phyloP scores from a whole-genome alignment of 768 basidiomycete genomes.

The Pleurotus sapidus region DNA sequence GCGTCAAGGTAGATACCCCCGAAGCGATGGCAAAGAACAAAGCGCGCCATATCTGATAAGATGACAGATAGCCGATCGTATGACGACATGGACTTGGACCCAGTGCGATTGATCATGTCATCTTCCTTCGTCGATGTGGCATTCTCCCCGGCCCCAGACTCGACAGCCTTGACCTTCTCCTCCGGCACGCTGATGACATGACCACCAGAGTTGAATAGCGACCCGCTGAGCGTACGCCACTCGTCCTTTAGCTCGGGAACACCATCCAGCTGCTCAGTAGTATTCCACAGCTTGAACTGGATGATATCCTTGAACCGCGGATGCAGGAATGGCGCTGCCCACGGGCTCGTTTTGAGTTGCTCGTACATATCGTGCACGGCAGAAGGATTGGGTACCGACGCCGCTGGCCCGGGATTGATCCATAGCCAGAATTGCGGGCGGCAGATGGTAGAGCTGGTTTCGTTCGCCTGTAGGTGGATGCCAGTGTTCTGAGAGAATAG shows the following conservation, averaged over 20 bases:
- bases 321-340: slow-evolving; percentile 92
- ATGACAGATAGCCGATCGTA: slow-evolving; percentile 93
- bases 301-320: slow-evolving; percentile 85
- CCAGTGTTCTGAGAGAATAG: slow-evolving; percentile 91
- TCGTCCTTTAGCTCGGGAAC: slow-evolving; percentile 84
- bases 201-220: slow-evolving; percentile 87
- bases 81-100: slow-evolving; percentile 81
- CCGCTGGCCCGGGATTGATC: slow-evolving; percentile 94
- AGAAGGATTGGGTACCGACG: slow-evolving; percentile 73
- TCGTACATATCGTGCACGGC: slow-evolving; percentile 82
- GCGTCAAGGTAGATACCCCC: slow-evolving; percentile 95
- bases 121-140: slow-evolving; percentile 53
- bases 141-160: slow-evolving; percentile 44
- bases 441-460: slow-evolving; percentile 51
- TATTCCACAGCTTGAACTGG: slow-evolving; percentile 95
- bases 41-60: slow-evolving; percentile 95
- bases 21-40: slow-evolving; percentile 89
- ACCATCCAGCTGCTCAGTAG: slow-evolving; percentile 90
- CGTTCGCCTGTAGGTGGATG: slow-evolving; percentile 53
- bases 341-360: slow-evolving; percentile 74
- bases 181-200: slow-evolving; percentile 61
- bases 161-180: slow-evolving; percentile 30
- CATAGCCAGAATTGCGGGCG: slow-evolving; percentile 93
- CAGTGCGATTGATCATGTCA: slow-evolving; percentile 69
- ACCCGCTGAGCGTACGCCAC: slow-evolving; percentile 72